These are phyloP conservation scores for Fusarium tanahbumbuense DNA, from an alignment of 2,329 filamentous ascomycete genomes.

Conservation along the genomic window DNA sequence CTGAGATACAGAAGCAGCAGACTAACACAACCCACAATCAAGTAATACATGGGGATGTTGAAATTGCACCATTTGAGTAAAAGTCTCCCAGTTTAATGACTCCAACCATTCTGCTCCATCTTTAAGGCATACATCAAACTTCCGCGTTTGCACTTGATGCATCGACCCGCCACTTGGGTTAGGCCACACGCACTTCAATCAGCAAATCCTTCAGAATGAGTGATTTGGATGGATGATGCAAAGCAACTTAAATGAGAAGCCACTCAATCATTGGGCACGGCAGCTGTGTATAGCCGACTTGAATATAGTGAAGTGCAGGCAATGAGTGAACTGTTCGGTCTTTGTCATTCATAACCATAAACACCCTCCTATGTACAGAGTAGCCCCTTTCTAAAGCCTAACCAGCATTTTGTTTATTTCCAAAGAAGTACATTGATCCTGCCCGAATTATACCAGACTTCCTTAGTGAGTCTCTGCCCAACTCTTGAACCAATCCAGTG, in stretches of 20 bases:
- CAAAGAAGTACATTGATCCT: neutral
- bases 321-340: neutral
- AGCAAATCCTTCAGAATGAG: neutral
- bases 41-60: neutral
- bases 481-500: conserved; percentile 85
- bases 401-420: conserved; percentile 22
- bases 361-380: neutral
- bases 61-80: neutral
- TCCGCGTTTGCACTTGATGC: neutral
- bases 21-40: neutral
- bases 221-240: neutral
- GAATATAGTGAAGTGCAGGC: neutral
- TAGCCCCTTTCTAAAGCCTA: neutral
- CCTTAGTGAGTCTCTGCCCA: conserved; percentile 73
- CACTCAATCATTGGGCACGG: neutral
- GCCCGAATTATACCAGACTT: too few species aligned
- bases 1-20: too few species aligned
- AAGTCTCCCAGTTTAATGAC: neutral
- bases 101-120: neutral
- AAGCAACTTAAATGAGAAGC: neutral
- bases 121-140: neutral
- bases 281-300: neutral
- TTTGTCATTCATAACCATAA: neutral
- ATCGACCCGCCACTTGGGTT: too few species aligned
- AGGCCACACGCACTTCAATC: neutral